Percentiles rank a stretch among this genome's conserved stretches.
Conservation (phyloP, 176 grass and related monocot species). For the Olyra latifolia region DNA sequence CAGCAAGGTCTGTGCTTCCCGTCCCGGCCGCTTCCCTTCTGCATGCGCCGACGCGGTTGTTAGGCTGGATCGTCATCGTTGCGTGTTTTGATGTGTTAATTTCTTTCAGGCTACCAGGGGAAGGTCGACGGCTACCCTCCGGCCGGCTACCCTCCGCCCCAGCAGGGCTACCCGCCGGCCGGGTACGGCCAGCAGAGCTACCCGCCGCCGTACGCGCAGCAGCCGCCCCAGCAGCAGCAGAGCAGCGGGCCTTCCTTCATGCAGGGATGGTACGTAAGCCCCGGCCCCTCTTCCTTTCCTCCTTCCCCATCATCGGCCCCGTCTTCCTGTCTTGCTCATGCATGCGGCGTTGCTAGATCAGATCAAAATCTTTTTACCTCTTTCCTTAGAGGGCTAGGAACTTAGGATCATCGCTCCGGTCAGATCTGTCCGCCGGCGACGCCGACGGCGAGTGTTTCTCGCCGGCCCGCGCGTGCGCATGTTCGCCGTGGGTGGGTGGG, state of each 20-base stretch:
- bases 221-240: slow-evolving; percentile 60
- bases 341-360: background rate
- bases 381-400: background rate
- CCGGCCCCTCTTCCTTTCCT: background rate
- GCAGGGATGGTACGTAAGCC: slow-evolving; percentile 51
- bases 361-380: background rate
- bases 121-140: slow-evolving; percentile 57
- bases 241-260: slow-evolving; percentile 68
- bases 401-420: background rate
- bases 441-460: background rate
- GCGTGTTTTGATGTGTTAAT: no score
- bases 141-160: slow-evolving; percentile 46
- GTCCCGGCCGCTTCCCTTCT: background rate
- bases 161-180: slow-evolving; percentile 48
- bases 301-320: background rate
- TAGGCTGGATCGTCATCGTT: no score
- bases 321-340: background rate
- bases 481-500: slow-evolving; percentile 1
- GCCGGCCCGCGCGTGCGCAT: background rate
- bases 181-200: slow-evolving; percentile 59
- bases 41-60: no score
- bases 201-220: slow-evolving; percentile 61
- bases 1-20: slow-evolving; percentile 47
- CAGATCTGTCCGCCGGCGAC: slow-evolving; percentile 25
- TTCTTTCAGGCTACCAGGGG: slow-evolving; percentile 44